Conservation (phyloP, 352 stramenopile species). For the Globisporangium viniferum region DNA sequence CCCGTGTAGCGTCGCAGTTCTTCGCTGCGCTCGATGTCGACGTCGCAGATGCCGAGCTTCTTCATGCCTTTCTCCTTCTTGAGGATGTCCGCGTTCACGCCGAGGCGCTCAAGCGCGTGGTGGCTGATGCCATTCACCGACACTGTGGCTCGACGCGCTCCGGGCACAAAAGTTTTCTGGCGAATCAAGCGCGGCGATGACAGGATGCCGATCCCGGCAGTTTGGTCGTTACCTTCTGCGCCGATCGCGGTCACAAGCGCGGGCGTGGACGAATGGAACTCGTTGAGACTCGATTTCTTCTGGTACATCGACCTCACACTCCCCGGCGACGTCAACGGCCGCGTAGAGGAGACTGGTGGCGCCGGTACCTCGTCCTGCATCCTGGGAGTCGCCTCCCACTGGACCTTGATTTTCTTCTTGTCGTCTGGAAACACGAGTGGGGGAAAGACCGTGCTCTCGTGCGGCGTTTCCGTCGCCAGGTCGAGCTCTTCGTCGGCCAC, state of each 20-base stretch:
- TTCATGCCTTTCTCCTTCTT: slow-evolving; percentile 77
- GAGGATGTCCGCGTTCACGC: slow-evolving; percentile 57
- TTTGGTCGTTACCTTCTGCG: neutral
- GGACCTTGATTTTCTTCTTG: slow-evolving; percentile 4
- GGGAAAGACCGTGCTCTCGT: slow-evolving; percentile 7
- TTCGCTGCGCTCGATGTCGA: slow-evolving; percentile 50
- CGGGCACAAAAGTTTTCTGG: slow-evolving; percentile 1
- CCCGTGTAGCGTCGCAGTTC: slow-evolving; percentile 54
- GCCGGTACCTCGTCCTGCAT: slow-evolving; percentile 5
- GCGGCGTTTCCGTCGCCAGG: neutral
- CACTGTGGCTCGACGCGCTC: slow-evolving; percentile 24
- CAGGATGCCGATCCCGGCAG: neutral
- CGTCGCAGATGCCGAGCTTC: slow-evolving; percentile 68
- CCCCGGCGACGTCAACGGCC: neutral
- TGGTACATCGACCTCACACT: slow-evolving; percentile 7
- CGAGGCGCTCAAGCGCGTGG: slow-evolving; percentile 51
- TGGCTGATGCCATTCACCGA: slow-evolving; percentile 34
- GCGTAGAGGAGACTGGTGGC: neutral
- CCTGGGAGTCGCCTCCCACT: slow-evolving; percentile 1
- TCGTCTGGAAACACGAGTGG: slow-evolving; percentile 16
- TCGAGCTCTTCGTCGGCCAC: slow-evolving; percentile 13
- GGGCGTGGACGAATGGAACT: slow-evolving; percentile 14
- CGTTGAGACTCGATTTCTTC: slow-evolving; percentile 7
- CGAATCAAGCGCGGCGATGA: slow-evolving; percentile 8
- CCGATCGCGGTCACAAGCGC: slow-evolving; percentile 1